Evolutionary conservation across 495 filamentous ascomycete species (phyloP), one percentile per base, ranked within the genome.

Genomic region (Xeromyces bisporus): DNA sequence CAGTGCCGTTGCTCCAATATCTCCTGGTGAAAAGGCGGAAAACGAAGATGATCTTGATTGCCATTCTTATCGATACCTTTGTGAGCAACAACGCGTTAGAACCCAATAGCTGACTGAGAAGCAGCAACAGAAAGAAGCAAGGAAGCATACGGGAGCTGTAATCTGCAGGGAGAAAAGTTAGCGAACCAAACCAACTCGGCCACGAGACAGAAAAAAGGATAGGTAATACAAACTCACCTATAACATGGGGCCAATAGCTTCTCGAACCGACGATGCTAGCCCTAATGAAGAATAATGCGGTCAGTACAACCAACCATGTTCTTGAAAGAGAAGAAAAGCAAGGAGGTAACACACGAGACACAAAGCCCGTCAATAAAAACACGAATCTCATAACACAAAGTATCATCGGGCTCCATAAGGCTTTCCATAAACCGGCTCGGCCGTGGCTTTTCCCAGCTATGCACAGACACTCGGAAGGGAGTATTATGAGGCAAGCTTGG

Each of bases 401-500:
- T 32, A 32, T 79, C 70, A 12, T 69, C 56, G 10, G 70, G 63
- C 43, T 73, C 69, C 53, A 68, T 72, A 45, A 75, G 59, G 29
- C 57, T 58, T 33, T 64, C 62, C 16, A 73, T 66, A 39, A 72
- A 66, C 18, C 69, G 62, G 35, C 72, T 79, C 28, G 74, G 59
- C 3, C 58, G 55, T 2, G 79, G 77, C 9, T 58, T 64, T n/a
- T 67, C 66, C 84, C 84, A 93, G 34, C 64, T 74, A 51, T 91
- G 83, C 29, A 93, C 58, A 1, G 83, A 91, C 18, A 91, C 64
- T 31, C 76, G 69, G 49, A 87, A 89, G 0, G 69, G 61, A 13
- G 55, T 63, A 13, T 71, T 64, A 5, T 55, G 48, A 1, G 66
- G 44, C 6, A 86, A 51, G 25, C 74, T 78, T 6, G 79, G 75